A percentile compares a stretch with the other conserved stretches of the same genome.
These are phyloP conservation scores for Nitzschia inconspicua DNA, from an alignment of 108 stramenopile species.

Conservation along the genomic window DNA sequence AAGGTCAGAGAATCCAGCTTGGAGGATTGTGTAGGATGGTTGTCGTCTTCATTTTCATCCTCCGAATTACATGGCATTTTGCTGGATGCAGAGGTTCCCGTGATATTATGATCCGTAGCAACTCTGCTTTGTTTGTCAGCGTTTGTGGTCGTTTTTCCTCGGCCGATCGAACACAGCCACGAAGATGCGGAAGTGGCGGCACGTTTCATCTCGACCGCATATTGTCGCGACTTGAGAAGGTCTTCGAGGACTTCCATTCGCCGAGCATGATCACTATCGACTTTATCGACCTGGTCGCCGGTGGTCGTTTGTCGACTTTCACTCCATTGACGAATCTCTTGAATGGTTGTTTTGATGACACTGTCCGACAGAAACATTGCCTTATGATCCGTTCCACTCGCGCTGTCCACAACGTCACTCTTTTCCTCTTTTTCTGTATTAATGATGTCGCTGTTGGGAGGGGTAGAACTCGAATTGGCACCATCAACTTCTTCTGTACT, in stretches of 20 bases:
- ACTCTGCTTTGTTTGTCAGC: not conserved
- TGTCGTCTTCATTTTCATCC: not conserved
- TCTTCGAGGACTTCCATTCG: slow-evolving; percentile 19
- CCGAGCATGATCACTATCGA: not conserved
- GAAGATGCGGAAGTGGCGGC: slow-evolving; percentile 54
- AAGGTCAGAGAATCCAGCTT: slow-evolving; percentile 36
- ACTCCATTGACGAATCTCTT: slow-evolving; percentile 5
- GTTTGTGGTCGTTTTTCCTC: not conserved
- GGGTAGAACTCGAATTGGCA: not conserved
- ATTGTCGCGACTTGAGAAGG: slow-evolving; percentile 54
- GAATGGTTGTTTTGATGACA: slow-evolving; percentile 15
- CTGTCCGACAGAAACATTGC: slow-evolving; percentile 14
- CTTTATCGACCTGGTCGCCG: not conserved
- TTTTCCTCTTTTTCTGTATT: slow-evolving; percentile 6
- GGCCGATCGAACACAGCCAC: slow-evolving; percentile 65
- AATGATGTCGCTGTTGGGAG: slow-evolving; percentile 3
- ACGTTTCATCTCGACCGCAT: slow-evolving; percentile 61
- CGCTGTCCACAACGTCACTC: not conserved
- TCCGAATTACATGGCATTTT: not conserved
- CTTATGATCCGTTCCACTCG: not conserved
- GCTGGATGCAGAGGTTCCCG: not conserved
- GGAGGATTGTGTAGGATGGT: not conserved
- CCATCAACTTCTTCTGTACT: not conserved
- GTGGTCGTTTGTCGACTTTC: not conserved
- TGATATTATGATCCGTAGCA: not conserved